phyloP scores from a whole-genome alignment of 2,329 filamentous ascomycete genomes.

The Ophiognomonia clavigignenti-juglandacearum region DNA sequence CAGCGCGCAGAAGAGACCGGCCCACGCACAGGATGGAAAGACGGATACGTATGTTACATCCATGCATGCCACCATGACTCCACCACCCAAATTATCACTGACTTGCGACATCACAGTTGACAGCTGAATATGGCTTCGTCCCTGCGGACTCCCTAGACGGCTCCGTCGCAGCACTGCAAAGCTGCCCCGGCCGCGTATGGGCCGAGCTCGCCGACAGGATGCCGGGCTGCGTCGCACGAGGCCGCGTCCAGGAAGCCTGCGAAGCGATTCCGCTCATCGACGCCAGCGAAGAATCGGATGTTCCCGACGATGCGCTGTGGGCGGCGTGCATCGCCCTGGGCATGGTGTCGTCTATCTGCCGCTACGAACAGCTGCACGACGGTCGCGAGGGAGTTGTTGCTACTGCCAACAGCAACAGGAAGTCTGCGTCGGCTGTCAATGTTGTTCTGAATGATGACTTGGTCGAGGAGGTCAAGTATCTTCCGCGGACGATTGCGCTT shows the following conservation, averaged over 20 bases:
- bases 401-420: slow-evolving; percentile 27
- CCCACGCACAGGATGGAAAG: slow-evolving; percentile 44
- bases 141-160: slow-evolving; percentile 46
- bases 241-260: slow-evolving; percentile 43
- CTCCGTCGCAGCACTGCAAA: slow-evolving; percentile 35
- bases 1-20: slow-evolving; percentile 49
- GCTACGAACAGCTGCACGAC: slow-evolving; percentile 48
- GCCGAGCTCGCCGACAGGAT: slow-evolving; percentile 49
- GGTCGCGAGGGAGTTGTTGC: slow-evolving; percentile 49
- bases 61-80: too few relatives aligned
- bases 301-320: slow-evolving; percentile 49
- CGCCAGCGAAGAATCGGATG: slow-evolving; percentile 42
- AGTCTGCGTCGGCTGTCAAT: slow-evolving; percentile 28
- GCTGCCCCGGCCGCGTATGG: slow-evolving; percentile 50
- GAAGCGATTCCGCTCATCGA: slow-evolving; percentile 43
- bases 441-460: slow-evolving; percentile 45
- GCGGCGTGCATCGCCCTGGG: slow-evolving; percentile 46
- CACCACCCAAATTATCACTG: too few relatives aligned
- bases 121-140: slow-evolving; percentile 46
- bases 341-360: slow-evolving; percentile 49
- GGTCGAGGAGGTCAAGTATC: slow-evolving; percentile 43
- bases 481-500: slow-evolving; percentile 43
- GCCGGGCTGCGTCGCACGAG: slow-evolving; percentile 45
- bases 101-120: too few relatives aligned
- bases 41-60: too few relatives aligned